Evolutionary conservation across 2,329 filamentous ascomycete species (phyloP).

Genomic region (Trichoderma atrobrunneum): DNA sequence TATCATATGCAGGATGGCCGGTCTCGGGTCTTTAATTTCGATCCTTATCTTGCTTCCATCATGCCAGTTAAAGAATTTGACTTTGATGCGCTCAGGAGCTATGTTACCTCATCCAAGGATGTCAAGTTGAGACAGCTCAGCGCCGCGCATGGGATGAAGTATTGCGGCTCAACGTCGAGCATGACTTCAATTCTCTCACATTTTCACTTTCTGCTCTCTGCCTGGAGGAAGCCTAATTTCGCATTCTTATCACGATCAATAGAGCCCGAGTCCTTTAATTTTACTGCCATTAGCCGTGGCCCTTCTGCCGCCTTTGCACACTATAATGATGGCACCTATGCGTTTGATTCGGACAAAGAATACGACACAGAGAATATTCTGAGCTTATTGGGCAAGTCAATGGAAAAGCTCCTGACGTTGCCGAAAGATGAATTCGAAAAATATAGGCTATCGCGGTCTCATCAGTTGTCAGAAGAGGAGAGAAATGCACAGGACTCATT

Average conservation of each 20-base stretch:
- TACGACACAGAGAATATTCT: constrained; percentile 82
- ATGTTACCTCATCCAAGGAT: constrained; percentile 90
- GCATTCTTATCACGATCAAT: constrained; percentile 67
- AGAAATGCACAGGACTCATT: constrained; percentile 72
- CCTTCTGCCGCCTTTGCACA: constrained; percentile 80
- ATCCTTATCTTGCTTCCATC: constrained; percentile 87
- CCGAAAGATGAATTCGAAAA: constrained; percentile 80
- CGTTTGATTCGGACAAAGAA: constrained; percentile 94
- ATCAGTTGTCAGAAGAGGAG: constrained; percentile 69
- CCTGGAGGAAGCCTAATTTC: constrained; percentile 72
- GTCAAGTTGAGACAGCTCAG: constrained; percentile 66
- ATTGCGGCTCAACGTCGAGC: constrained; percentile 93
- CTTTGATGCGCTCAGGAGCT: constrained; percentile 79
- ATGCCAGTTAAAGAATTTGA: constrained; percentile 95
- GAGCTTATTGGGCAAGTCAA: constrained; percentile 88
- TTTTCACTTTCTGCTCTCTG: constrained; percentile 87
- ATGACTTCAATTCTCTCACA: constrained; percentile 87
- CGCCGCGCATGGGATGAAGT: constrained; percentile 66
- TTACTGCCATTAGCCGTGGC: constrained; percentile 68
- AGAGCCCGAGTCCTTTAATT: constrained; percentile 56
- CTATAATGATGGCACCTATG: constrained; percentile 81
- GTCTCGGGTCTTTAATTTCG: constrained; percentile 91
- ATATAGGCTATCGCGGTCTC: constrained; percentile 68
- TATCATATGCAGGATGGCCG: constrained; percentile 87
- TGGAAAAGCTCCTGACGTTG: constrained; percentile 91